Evolutionary conservation across 1,139 yeast species (phyloP), one percentile per base, ranked within the genome.

Genomic region (Debaryomycetaceae sp.): DNA sequence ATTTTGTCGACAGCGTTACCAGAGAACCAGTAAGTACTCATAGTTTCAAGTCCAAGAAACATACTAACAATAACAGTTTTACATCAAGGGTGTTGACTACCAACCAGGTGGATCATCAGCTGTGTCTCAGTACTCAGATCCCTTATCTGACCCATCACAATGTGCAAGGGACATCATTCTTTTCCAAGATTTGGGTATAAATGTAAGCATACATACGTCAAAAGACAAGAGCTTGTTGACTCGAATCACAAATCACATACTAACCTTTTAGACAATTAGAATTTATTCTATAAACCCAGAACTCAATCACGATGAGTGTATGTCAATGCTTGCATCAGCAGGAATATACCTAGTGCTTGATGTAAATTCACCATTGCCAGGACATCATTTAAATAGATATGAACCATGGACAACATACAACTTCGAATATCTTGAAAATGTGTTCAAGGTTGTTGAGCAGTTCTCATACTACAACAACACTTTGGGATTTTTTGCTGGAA

Each of bases 401-500:
- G 95, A 89, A 52, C 98, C 98, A 0, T 87, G 92, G 91, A 76
- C 80, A 4, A 76, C 94, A 0, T 92, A 91, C 61, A 85, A 75
- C 51, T 67, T 63, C 14, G 74, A 66, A 5, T 91, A 91, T 59
- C 61, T 89, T 49, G 79, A 77, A 39, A 95, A 88, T 56, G 79
- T 89, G 3, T 87, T 87, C 58, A 80, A 79, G 51, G 83, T 88
- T 7, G 79, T 91, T 17, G 89, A 88, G 42, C 92, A 87, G 44
- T 92, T 92, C 59, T 73, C 94, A 13, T 72, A 76, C 28, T 92
- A 87, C 63, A 86, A 91, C 63, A 92, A 92, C 60, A 86, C 96
- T 0, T 70, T 92, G 40, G 98, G 94, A 0, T 91, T 86, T 63
- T 87, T 92, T 64, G 96, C 96, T 6, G 98, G 98, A 1, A 92